Evolutionary conservation across 1,139 yeast genomes (phyloP).

Genomic region (Candida freyschussii): DNA sequence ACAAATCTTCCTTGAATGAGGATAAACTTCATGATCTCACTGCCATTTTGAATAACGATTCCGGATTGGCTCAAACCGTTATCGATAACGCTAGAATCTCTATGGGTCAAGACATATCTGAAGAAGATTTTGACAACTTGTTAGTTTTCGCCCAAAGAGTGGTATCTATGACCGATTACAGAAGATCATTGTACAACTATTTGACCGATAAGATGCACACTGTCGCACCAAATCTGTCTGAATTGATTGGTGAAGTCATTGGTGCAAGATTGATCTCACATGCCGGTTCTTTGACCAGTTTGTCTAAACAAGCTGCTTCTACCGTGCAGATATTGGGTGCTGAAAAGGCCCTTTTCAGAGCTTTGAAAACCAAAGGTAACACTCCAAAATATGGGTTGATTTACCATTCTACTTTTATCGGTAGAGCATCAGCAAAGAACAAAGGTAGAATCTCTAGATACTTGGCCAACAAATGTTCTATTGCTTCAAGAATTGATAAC

Average conservation of each 20-base stretch:
- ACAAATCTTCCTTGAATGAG: slow-evolving; percentile 77
- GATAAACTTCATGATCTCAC: slow-evolving; percentile 88
- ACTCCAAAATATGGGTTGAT: slow-evolving; percentile 98
- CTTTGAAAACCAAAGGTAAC: slow-evolving; percentile 96
- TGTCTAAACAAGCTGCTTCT: slow-evolving; percentile 98
- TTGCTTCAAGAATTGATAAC: slow-evolving; percentile 97
- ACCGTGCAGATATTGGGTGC: slow-evolving; percentile 98
- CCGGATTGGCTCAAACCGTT: slow-evolving; percentile 88
- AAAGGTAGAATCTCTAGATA: slow-evolving; percentile 99
- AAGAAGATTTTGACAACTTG: slow-evolving; percentile 87
- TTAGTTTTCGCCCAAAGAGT: slow-evolving; percentile 91
- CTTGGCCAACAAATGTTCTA: slow-evolving; percentile 97
- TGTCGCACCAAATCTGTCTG: slow-evolving; percentile 96
- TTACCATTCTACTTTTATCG: slow-evolving; percentile 94
- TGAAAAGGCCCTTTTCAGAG: slow-evolving; percentile 97
- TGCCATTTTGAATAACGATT: slow-evolving; percentile 85
- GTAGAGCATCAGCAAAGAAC: slow-evolving; percentile 94
- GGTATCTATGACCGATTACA: slow-evolving; percentile 87
- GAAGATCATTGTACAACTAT: slow-evolving; percentile 82
- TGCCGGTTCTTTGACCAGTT: slow-evolving; percentile 93
- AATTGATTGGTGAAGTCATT: slow-evolving; percentile 94
- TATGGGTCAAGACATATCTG: slow-evolving; percentile 98
- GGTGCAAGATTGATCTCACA: slow-evolving; percentile 98
- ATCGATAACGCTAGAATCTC: slow-evolving; percentile 92
- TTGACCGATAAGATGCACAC: slow-evolving; percentile 94